These are phyloP conservation scores for Xylaria arbuscula DNA, from an alignment of 2,329 filamentous ascomycete genomes.

Conservation along the genomic window DNA sequence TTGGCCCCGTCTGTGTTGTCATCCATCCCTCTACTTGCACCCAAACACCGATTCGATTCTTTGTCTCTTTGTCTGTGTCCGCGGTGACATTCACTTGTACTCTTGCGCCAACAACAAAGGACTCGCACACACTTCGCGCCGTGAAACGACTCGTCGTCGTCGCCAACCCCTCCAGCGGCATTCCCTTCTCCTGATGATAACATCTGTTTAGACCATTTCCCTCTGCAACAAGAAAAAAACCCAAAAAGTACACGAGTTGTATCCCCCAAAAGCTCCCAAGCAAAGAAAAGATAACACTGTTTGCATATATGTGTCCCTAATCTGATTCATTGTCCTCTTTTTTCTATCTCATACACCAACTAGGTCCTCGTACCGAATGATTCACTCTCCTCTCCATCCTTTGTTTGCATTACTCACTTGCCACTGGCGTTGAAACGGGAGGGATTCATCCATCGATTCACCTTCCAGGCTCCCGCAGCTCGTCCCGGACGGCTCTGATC, in stretches of 20 bases:
- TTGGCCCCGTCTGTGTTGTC: slow-evolving; percentile 31
- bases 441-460: slow-evolving; percentile 46
- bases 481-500: slow-evolving; percentile 33
- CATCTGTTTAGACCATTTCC: slow-evolving; percentile 34
- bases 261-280: slow-evolving; percentile 38
- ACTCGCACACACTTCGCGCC: slow-evolving; percentile 25
- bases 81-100: slow-evolving; percentile 65
- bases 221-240: slow-evolving; percentile 7
- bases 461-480: slow-evolving; percentile 45
- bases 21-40: slow-evolving; percentile 36
- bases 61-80: slow-evolving; percentile 43
- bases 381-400: slow-evolving; percentile 44
- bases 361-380: slow-evolving; percentile 30
- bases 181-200: slow-evolving; percentile 20
- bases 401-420: slow-evolving; percentile 46
- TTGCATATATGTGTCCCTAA: slow-evolving; percentile 34
- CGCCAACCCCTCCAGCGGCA: slow-evolving; percentile 10
- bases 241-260: slow-evolving; percentile 29
- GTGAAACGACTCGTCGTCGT: slow-evolving; percentile 38
- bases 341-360: slow-evolving; percentile 15
- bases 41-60: slow-evolving; percentile 31
- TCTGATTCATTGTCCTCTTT: slow-evolving; percentile 38
- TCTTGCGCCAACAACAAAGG: slow-evolving; percentile 54
- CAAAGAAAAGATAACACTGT: slow-evolving; percentile 5
- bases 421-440: slow-evolving; percentile 43